Conservation (phyloP, 345 rosid genomes). For the Salix dunnii region DNA sequence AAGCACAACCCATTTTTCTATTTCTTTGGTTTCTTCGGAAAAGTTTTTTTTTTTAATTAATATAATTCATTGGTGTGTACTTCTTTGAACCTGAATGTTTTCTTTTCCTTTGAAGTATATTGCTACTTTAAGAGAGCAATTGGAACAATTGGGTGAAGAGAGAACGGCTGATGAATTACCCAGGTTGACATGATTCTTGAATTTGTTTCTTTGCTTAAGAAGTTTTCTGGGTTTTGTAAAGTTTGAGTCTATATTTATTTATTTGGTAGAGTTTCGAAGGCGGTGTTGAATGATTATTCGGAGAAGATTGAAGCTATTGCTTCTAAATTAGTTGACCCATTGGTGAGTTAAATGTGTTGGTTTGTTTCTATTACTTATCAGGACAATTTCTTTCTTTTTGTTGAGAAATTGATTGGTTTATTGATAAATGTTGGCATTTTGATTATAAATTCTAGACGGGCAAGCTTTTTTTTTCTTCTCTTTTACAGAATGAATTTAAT, state of each 20-base stretch:
- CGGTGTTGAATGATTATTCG: constrained; percentile 68
- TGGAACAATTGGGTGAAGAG: constrained; percentile 71
- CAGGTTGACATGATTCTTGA: constrained; percentile 35
- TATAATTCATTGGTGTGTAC: not conserved
- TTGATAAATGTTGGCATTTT: no score
- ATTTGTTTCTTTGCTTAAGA: not conserved
- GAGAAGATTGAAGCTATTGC: constrained; percentile 76
- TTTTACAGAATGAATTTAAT: not conserved
- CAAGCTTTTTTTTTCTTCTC: no score
- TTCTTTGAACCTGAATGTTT: not conserved
- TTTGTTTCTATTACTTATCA: not conserved
- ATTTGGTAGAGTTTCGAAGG: constrained; percentile 58
- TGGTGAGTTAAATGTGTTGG: constrained; percentile 35
- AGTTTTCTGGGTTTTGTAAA: not conserved
- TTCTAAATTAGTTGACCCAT: constrained; percentile 45
- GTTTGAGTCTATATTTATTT: not conserved
- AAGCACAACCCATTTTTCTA: constrained; percentile 3
- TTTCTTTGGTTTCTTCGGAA: not conserved
- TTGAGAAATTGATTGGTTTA: no score
- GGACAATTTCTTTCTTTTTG: not conserved
- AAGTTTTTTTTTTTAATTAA: not conserved
- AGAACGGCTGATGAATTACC: constrained; percentile 72
- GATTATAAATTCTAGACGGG: no score
- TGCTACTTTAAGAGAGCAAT: constrained; percentile 69
- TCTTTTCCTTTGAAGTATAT: constrained; percentile 52